Conservation (phyloP, 441 rosid species). For the Gossypium lobatum region DNA sequence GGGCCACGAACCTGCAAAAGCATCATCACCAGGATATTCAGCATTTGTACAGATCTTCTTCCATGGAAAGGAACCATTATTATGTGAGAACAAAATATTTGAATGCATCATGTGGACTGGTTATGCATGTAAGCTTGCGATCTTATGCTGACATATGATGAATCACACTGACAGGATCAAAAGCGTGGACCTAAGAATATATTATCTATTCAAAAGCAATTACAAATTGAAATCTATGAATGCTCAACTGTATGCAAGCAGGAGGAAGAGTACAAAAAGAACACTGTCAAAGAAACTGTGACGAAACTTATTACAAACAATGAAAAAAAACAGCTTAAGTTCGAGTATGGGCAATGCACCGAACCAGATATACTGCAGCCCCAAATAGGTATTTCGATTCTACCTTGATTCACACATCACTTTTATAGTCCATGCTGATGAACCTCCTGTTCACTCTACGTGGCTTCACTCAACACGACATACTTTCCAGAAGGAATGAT, state of each 20-base stretch:
- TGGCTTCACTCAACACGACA: background rate
- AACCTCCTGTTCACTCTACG: background rate
- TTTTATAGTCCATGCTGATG: background rate
- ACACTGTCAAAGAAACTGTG: background rate
- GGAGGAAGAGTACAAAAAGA: background rate
- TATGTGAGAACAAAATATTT: background rate
- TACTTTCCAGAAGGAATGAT: background rate
- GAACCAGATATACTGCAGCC: background rate
- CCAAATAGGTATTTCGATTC: background rate
- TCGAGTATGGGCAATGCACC: background rate
- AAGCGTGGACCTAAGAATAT: background rate
- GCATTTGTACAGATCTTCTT: background rate
- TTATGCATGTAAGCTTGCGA: background rate
- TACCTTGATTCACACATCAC: background rate
- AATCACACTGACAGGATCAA: background rate
- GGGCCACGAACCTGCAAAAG: constrained; percentile 78
- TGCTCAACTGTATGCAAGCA: background rate
- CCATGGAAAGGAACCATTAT: background rate
- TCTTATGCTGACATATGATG: background rate
- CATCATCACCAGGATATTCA: background rate
- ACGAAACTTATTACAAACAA: background rate
- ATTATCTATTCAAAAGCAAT: background rate
- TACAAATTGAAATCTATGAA: background rate
- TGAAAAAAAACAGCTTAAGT: background rate
- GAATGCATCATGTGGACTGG: background rate